Evolutionary conservation across 2,329 filamentous ascomycete species (phyloP).

Genomic region (Mycocentrospora acerina): DNA sequence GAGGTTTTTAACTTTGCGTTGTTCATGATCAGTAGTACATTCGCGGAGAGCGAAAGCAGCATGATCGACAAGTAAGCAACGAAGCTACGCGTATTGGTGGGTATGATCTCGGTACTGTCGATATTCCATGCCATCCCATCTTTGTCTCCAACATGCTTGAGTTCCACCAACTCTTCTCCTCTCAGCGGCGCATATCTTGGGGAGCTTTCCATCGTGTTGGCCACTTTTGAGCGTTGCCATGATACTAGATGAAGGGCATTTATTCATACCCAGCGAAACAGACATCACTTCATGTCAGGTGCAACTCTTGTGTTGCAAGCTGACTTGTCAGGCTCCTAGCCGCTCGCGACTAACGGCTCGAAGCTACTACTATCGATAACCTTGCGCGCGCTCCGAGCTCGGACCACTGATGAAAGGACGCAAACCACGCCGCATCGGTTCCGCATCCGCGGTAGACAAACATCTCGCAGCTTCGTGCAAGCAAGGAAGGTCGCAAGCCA

Average conservation of each 20-base stretch:
- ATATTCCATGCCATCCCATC: conserved; percentile 25
- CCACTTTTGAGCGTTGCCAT: too few relatives aligned
- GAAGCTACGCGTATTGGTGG: conserved; percentile 28
- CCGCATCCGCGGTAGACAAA: conserved; percentile 5
- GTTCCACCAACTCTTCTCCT: conserved; percentile 23
- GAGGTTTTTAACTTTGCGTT: conserved; percentile 22
- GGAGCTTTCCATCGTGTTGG: conserved; percentile 21
- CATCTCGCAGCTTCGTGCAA: conserved; percentile 7
- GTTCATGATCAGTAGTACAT: conserved; percentile 32
- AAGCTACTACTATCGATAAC: conserved; percentile 5
- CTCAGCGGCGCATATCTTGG: conserved; percentile 29
- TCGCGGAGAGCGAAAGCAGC: conserved; percentile 31
- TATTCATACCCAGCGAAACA: background rate
- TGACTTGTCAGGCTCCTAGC: conserved; percentile 3
- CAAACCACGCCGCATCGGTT: conserved; percentile 9
- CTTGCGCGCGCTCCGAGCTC: conserved; percentile 19
- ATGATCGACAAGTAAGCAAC: conserved; percentile 29
- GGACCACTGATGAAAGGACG: conserved; percentile 26
- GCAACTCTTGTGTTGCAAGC: conserved; percentile 2
- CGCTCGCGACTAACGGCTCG: conserved; percentile 9
- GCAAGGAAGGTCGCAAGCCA: conserved; percentile 28
- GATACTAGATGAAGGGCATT: too few relatives aligned
- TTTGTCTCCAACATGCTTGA: conserved; percentile 27
- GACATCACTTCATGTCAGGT: conserved; percentile 1
- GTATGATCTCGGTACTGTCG: conserved; percentile 27